Conservation (phyloP, 2,329 filamentous ascomycete species). For the Bipolaris cookei region DNA sequence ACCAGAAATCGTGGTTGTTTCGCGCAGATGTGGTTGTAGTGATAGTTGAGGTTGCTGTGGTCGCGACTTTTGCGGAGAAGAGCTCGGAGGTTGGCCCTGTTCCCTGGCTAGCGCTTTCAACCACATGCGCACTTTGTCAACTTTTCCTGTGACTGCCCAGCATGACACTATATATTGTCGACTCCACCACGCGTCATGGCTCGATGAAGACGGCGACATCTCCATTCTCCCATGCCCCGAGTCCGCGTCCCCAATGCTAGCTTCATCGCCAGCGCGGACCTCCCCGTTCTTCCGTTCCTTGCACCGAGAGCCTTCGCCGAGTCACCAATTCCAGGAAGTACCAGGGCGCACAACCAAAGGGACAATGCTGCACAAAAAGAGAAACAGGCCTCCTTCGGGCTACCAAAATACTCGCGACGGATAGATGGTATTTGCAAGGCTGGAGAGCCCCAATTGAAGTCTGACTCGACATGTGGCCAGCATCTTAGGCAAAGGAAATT, state of each 20-base stretch:
- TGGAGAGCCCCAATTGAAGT: background rate
- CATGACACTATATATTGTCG: background rate
- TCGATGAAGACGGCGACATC: constrained; percentile 33
- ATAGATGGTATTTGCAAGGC: background rate
- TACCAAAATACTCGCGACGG: background rate
- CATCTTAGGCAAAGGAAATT: background rate
- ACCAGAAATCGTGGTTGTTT: background rate
- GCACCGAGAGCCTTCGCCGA: constrained; percentile 46
- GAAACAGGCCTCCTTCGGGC: constrained; percentile 8
- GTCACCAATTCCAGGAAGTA: constrained; percentile 22
- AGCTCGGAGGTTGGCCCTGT: constrained; percentile 27
- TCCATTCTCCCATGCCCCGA: constrained; percentile 42
- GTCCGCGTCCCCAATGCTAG: constrained; percentile 39
- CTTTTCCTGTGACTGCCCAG: constrained; percentile 21
- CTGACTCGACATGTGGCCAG: background rate
- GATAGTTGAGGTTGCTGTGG: background rate
- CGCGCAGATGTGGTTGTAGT: background rate
- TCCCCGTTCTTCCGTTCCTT: constrained; percentile 48
- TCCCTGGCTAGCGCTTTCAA: constrained; percentile 23
- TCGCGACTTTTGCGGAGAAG: constrained; percentile 22
- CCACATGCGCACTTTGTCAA: constrained; percentile 26
- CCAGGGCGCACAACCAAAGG: constrained; percentile 18
- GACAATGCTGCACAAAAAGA: constrained; percentile 21
- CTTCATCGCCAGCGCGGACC: constrained; percentile 40
- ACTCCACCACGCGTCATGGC: constrained; percentile 35